phyloP scores from a whole-genome alignment of 2,329 filamentous ascomycete genomes.

The Myrmaecium sp. region DNA sequence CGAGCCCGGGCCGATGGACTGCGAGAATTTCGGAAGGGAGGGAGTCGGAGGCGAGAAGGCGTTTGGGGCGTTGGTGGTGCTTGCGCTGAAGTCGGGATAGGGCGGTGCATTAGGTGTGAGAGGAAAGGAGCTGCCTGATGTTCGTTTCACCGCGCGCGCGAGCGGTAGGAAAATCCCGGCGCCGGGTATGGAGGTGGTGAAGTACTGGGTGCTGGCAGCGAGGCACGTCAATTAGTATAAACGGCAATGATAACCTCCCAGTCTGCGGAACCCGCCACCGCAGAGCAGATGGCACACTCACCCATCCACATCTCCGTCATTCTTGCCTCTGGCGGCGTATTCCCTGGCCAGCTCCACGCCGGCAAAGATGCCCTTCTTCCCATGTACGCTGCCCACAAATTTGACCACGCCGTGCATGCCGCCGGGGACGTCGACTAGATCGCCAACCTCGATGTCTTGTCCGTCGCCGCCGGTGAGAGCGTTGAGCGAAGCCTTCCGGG shows the following conservation, averaged over 20 bases:
- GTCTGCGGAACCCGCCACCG: not conserved
- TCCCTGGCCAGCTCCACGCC: slow-evolving; percentile 77
- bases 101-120: slow-evolving; percentile 54
- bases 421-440: slow-evolving; percentile 79
- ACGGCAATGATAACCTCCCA: slow-evolving; percentile 1
- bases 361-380: slow-evolving; percentile 81
- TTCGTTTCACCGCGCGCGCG: slow-evolving; percentile 58
- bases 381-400: slow-evolving; percentile 72
- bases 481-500: slow-evolving; percentile 55
- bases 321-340: slow-evolving; percentile 75
- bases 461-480: slow-evolving; percentile 41
- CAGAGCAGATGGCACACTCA: slow-evolving; percentile 27
- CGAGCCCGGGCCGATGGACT: slow-evolving; percentile 60
- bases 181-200: slow-evolving; percentile 58
- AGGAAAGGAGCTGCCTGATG: slow-evolving; percentile 36
- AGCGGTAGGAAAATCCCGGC: slow-evolving; percentile 89
- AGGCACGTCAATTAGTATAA: slow-evolving; percentile 5
- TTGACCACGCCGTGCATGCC: slow-evolving; percentile 82
- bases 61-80: slow-evolving; percentile 30
- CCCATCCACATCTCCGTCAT: slow-evolving; percentile 92
- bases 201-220: slow-evolving; percentile 54
- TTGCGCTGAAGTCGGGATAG: slow-evolving; percentile 42
- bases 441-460: slow-evolving; percentile 53
- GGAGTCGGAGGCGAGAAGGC: slow-evolving; percentile 32
- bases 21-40: slow-evolving; percentile 63